phyloP scores from a whole-genome alignment of 495 filamentous ascomycete species.

The Daldinia caldariorum region DNA sequence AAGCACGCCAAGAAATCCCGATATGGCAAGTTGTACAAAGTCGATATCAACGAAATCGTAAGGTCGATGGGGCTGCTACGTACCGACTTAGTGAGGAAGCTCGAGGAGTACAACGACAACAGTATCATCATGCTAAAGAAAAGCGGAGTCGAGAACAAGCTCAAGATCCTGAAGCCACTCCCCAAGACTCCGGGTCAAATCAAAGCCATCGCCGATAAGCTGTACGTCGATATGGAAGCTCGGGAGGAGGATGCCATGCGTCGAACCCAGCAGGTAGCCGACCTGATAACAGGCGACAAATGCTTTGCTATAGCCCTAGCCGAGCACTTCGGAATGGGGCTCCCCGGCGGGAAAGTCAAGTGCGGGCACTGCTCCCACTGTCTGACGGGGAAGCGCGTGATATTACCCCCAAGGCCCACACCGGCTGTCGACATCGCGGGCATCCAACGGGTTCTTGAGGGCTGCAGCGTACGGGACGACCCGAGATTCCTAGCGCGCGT shows the following conservation, averaged over 20 bases:
- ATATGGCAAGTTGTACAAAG: constrained; percentile 43
- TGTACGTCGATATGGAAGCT: constrained; percentile 59
- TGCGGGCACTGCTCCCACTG: constrained; percentile 67
- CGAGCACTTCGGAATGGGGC: constrained; percentile 64
- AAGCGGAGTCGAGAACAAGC: constrained; percentile 60
- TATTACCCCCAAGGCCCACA: constrained; percentile 38
- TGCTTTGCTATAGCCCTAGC: constrained; percentile 63
- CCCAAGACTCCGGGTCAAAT: constrained; percentile 54
- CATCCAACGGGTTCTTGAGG: constrained; percentile 54
- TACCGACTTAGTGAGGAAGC: constrained; percentile 57
- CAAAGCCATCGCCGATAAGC: constrained; percentile 49
- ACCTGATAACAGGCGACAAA: constrained; percentile 56
- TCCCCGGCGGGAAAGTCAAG: constrained; percentile 49
- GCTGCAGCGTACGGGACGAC: constrained; percentile 60
- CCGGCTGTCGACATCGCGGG: constrained; percentile 47
- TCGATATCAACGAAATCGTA: constrained; percentile 58
- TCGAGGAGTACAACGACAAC: constrained; percentile 59
- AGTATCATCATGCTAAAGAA: constrained; percentile 59
- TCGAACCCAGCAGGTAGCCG: constrained; percentile 59
- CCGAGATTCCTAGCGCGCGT: constrained; percentile 63
- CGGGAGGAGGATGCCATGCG: constrained; percentile 61
- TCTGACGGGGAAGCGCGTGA: constrained; percentile 52
- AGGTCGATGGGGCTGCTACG: constrained; percentile 41
- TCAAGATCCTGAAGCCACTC: constrained; percentile 57
- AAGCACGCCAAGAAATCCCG: constrained; percentile 41